Base-by-base conservation (phyloP, 768 basidiomycete genomes). In the Coprinopsis marcescibilis region DNA sequence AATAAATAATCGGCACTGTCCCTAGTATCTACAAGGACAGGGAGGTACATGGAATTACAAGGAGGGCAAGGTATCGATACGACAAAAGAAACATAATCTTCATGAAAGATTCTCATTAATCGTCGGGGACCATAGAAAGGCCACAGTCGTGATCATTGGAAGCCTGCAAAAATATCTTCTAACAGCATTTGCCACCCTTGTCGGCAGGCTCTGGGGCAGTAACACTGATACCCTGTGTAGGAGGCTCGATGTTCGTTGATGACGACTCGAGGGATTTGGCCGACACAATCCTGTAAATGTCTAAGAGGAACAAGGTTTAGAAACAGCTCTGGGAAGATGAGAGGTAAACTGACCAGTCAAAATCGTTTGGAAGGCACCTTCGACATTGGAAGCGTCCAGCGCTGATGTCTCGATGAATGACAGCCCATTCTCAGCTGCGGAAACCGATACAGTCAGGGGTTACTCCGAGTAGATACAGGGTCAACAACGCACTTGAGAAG, bases 341-440 rank as follows among this genome's bases (percentile, higher is more conserved):
- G n/a, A n/a, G n/a, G n/a, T n/a, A n/a, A 20, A 70, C 80, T 43
- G 40, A 91, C 93, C 93, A 36, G 87, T 83, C 52, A 99, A 76
- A 61, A 97, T 97, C 48, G 82, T 92, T 66, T 98, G 93, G 83
- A 99, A 99, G 42, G 95, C 96, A 48, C 79, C 70, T 70, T 98
- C 95, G 68, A 99, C 94, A 70, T 97, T 96, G 42, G 92, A 94
- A 58, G 95, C 91, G 81, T 99, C 96, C 79, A 98, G 83, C 71
- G 95, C 95, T 60, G 95, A 99, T 51, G 95, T 99, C 76, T 99
- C 95, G 55, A 99, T 95, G 76, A 95, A 95, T 46, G 86, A 89
- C 56, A 97, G 67, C 17, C 83, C 83, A 60, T 94, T 92, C 70
- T 95, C 92, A 57, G 87, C 91, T 91, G 57, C 19, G 43, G 36